Percentiles rank a stretch among this genome's conserved stretches.
Evolutionary conservation across 352 stramenopile genomes (phyloP).

Genomic region (Phytophthora cajani): DNA sequence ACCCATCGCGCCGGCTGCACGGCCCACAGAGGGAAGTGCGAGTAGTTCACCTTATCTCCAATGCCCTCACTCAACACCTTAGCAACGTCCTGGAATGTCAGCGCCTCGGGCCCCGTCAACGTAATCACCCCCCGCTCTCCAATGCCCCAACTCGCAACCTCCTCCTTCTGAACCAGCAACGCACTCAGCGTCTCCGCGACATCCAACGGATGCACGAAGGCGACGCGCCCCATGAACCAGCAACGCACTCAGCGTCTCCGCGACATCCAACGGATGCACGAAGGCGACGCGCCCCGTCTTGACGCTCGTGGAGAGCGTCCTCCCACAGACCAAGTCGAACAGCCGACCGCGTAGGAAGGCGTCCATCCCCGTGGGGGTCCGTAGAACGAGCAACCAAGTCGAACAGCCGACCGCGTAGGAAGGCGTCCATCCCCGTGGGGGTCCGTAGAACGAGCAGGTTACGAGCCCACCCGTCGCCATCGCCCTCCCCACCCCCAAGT

Average conservation of each 20-base stretch:
- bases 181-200: slow-evolving; percentile 54
- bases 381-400: slow-evolving; percentile 67
- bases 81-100: slow-evolving; percentile 60
- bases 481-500: slow-evolving; percentile 9
- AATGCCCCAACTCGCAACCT: background rate
- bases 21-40: slow-evolving; percentile 76
- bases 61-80: slow-evolving; percentile 52
- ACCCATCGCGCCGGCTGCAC: slow-evolving; percentile 81
- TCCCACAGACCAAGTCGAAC: slow-evolving; percentile 67
- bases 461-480: slow-evolving; percentile 2
- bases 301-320: slow-evolving; percentile 69
- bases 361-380: slow-evolving; percentile 65
- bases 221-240: slow-evolving; percentile 45
- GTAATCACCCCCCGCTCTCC: slow-evolving; percentile 21
- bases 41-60: slow-evolving; percentile 56
- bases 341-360: slow-evolving; percentile 54
- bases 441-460: slow-evolving; percentile 49
- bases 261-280: slow-evolving; percentile 66
- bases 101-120: slow-evolving; percentile 65
- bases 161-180: slow-evolving; percentile 9
- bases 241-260: slow-evolving; percentile 44
- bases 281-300: slow-evolving; percentile 66
- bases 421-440: slow-evolving; percentile 62
- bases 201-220: slow-evolving; percentile 70
- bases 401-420: slow-evolving; percentile 53